These are phyloP conservation scores for Azolla pinnata DNA, from an alignment of 75 land plant species.

Conservation along the genomic window DNA sequence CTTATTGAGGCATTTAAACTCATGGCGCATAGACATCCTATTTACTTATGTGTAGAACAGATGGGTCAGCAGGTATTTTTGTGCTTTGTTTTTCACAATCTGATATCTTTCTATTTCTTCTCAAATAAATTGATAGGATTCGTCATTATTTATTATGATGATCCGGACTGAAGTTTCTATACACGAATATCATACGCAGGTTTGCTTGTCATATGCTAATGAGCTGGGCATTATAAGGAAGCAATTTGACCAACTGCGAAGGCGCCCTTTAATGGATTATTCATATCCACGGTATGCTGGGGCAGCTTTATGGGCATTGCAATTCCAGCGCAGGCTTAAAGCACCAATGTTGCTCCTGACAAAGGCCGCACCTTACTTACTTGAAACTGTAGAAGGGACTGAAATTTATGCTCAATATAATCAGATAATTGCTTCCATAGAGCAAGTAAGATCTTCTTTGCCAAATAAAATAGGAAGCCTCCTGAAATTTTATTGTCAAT, in stretches of 20 bases:
- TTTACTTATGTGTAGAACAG: slow-evolving; percentile 18
- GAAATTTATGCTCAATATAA: slow-evolving; percentile 16
- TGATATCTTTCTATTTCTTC: neutral
- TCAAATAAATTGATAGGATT: neutral
- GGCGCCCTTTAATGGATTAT: slow-evolving; percentile 30
- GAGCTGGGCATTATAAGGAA: slow-evolving; percentile 21
- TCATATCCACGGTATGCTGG: slow-evolving; percentile 28
- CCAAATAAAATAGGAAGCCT: neutral
- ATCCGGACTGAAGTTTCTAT: neutral
- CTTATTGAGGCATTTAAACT: slow-evolving; percentile 25
- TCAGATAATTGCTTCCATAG: slow-evolving; percentile 18
- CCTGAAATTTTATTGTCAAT: neutral
- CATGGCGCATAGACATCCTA: slow-evolving; percentile 20
- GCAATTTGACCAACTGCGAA: slow-evolving; percentile 24
- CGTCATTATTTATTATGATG: neutral
- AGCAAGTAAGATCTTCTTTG: slow-evolving; percentile 16
- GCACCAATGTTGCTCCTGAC: slow-evolving; percentile 25
- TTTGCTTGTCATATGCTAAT: slow-evolving; percentile 13
- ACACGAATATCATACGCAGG: slow-evolving; percentile 8
- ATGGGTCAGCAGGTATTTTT: slow-evolving; percentile 20
- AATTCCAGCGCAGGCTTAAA: slow-evolving; percentile 23
- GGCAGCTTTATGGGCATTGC: slow-evolving; percentile 24
- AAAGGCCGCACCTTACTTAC: slow-evolving; percentile 24
- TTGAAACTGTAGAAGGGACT: slow-evolving; percentile 18
- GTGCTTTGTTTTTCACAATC: neutral